Evolutionary conservation across 108 stramenopile genomes (phyloP).

Genomic region (Skeletonema costatum): DNA sequence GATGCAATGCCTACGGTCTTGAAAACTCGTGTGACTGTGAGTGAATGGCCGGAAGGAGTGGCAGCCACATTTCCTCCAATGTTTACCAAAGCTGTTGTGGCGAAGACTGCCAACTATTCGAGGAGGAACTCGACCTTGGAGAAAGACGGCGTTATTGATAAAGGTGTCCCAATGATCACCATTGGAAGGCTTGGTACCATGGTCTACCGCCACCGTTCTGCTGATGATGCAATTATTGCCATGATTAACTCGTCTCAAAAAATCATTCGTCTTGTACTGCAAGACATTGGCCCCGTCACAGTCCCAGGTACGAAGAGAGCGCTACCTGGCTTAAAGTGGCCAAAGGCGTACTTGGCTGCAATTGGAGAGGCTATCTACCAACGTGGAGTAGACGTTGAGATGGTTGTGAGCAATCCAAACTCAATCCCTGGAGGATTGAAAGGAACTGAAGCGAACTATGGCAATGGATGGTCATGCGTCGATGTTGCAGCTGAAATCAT

Average conservation of each 20-base stretch:
- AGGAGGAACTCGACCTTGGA: neutral
- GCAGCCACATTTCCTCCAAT: constrained; percentile 32
- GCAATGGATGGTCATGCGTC: constrained; percentile 66
- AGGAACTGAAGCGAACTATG: constrained; percentile 58
- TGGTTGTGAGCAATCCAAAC: constrained; percentile 45
- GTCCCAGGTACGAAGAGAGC: constrained; percentile 44
- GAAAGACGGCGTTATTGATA: neutral
- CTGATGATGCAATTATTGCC: constrained; percentile 54
- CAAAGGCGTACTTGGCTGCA: constrained; percentile 33
- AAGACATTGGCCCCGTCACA: constrained; percentile 54
- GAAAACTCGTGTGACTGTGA: constrained; percentile 43
- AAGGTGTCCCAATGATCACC: constrained; percentile 40
- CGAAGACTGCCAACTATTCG: constrained; percentile 1
- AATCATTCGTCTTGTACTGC: constrained; percentile 47
- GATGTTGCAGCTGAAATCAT: constrained; percentile 66
- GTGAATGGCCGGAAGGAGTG: constrained; percentile 38
- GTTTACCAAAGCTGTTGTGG: constrained; percentile 23
- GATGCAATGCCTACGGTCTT: constrained; percentile 51
- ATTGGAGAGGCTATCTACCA: constrained; percentile 43
- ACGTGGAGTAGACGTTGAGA: constrained; percentile 48
- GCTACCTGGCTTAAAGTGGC: constrained; percentile 46
- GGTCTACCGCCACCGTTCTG: constrained; percentile 19
- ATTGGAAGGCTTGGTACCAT: constrained; percentile 47
- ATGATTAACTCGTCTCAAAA: constrained; percentile 50
- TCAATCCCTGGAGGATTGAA: constrained; percentile 47